Conservation (phyloP, 73 alveolate species). For the Stentor roeselii region DNA sequence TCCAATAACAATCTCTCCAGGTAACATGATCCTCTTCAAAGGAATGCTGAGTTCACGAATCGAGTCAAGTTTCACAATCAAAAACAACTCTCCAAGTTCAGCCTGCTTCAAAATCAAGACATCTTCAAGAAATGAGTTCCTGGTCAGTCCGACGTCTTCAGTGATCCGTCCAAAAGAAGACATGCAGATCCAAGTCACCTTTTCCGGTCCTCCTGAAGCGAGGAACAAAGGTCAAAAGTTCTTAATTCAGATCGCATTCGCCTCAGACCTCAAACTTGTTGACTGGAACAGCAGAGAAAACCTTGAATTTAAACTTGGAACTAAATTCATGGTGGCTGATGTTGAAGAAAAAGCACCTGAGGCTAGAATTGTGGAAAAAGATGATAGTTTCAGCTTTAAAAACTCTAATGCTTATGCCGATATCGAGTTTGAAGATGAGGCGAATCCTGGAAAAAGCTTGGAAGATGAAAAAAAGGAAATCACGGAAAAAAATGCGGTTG, state of each 20-base stretch:
- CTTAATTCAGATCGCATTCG: background rate
- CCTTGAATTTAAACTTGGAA: background rate
- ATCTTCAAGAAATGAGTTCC: background rate
- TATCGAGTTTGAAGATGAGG: constrained; percentile 1
- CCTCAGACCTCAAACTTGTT: background rate
- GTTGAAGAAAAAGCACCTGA: too few species aligned
- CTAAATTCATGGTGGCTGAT: background rate
- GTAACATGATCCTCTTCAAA: too few species aligned
- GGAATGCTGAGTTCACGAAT: too few species aligned
- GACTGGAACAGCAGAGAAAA: background rate
- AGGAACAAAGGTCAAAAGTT: background rate
- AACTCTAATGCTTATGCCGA: background rate
- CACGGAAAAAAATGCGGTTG: background rate
- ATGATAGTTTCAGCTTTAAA: background rate
- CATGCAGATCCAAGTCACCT: background rate
- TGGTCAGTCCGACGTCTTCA: background rate
- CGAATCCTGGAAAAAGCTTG: background rate
- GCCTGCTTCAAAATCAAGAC: constrained; percentile 15
- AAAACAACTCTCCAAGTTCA: background rate
- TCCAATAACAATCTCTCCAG: too few species aligned
- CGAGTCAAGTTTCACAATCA: background rate
- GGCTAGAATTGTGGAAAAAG: background rate
- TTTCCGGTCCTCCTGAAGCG: background rate
- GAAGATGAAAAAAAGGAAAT: background rate
- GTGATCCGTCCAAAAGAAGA: background rate